Conservation (phyloP, 2,329 filamentous ascomycete genomes). For the Zymoseptoria tritici region DNA sequence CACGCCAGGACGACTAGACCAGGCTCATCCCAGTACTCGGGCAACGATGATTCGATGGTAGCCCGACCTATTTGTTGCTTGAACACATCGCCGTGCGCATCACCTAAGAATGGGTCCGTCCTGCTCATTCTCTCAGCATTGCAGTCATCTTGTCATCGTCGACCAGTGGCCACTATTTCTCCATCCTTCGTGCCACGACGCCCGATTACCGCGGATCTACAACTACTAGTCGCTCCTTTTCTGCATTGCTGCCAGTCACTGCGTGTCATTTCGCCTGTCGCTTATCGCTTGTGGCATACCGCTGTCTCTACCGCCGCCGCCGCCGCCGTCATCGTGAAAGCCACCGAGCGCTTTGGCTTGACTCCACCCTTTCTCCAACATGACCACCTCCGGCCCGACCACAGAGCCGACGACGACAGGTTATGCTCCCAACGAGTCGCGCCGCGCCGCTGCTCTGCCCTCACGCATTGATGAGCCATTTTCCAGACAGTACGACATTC, state of each 20-base stretch:
- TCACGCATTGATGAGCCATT: slow-evolving; percentile 19
- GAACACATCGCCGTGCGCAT: slow-evolving; percentile 18
- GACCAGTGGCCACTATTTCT: neutral
- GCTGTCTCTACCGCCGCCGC: slow-evolving; percentile 1
- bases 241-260: neutral
- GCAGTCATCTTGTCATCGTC: slow-evolving; percentile 15
- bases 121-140: slow-evolving; percentile 13
- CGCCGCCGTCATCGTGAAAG: slow-evolving; percentile 8
- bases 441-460: slow-evolving; percentile 19
- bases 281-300: neutral
- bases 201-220: slow-evolving; percentile 9
- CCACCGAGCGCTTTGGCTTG: neutral
- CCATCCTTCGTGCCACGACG: neutral
- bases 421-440: slow-evolving; percentile 21
- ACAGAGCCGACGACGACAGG: slow-evolving; percentile 19
- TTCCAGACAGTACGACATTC: slow-evolving; percentile 16
- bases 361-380: slow-evolving; percentile 1
- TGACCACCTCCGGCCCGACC: slow-evolving; percentile 18
- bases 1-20: neutral
- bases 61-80: slow-evolving; percentile 21
- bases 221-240: slow-evolving; percentile 15
- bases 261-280: neutral
- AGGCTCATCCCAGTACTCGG: neutral
- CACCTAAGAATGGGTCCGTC: slow-evolving; percentile 18
- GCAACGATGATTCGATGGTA: slow-evolving; percentile 19